Conservation (phyloP, 148 eudicot species). For the Salicornia ramosissima region DNA sequence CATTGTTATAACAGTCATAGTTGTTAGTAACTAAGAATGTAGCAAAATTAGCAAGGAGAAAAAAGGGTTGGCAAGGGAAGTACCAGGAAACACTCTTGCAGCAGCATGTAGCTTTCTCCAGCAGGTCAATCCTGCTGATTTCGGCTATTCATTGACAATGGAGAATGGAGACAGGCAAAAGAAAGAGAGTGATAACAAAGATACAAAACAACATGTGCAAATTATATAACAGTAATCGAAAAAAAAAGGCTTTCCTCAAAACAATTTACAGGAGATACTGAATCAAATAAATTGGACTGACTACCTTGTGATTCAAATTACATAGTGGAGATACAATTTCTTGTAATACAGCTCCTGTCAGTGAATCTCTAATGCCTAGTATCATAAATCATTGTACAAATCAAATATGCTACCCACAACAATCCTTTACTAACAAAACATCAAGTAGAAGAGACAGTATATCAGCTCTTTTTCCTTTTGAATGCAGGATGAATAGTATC, state of each 20-base stretch:
- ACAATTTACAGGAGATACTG: constrained; percentile 18
- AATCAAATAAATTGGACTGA: constrained; percentile 14
- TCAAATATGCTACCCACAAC: constrained; percentile 20
- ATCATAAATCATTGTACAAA: constrained; percentile 25
- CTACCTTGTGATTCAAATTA: constrained; percentile 25
- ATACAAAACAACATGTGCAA: background rate
- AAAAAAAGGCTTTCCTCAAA: background rate
- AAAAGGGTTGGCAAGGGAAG: background rate
- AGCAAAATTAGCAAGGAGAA: background rate
- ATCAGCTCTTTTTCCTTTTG: constrained; percentile 55
- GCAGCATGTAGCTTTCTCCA: background rate
- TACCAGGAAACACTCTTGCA: constrained; percentile 8
- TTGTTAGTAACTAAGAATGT: background rate
- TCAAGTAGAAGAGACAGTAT: constrained; percentile 2
- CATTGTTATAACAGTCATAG: too few species aligned
- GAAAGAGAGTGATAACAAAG: background rate
- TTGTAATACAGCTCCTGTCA: constrained; percentile 23
- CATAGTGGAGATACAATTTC: constrained; percentile 24
- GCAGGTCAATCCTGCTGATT: background rate
- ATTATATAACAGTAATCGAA: background rate
- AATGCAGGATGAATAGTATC: constrained; percentile 52
- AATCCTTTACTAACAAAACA: constrained; percentile 17
- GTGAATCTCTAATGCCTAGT: constrained; percentile 20
- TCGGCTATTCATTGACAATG: background rate
- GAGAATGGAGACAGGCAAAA: background rate